phyloP scores from a whole-genome alignment of 2,329 filamentous ascomycete species.

The Hypoxylon sp. region DNA sequence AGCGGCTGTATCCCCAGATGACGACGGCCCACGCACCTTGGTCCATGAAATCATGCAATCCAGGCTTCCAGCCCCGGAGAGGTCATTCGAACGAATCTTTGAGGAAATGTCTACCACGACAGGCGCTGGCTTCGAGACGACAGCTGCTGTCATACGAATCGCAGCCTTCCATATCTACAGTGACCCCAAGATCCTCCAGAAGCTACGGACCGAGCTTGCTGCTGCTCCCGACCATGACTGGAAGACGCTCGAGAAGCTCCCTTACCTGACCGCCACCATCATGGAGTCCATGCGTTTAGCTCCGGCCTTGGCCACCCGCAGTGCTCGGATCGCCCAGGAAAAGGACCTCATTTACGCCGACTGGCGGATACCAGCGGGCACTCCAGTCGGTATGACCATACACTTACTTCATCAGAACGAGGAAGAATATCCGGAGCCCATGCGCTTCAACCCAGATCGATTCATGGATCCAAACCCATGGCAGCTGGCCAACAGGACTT shows the following conservation, averaged over 20 bases:
- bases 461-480: constrained; percentile 42
- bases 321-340: constrained; percentile 57
- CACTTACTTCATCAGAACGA: constrained; percentile 45
- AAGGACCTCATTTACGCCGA: constrained; percentile 41
- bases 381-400: constrained; percentile 47
- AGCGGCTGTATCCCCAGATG: constrained; percentile 25
- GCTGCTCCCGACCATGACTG: constrained; percentile 14
- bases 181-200: constrained; percentile 32
- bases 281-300: constrained; percentile 60
- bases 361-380: constrained; percentile 46
- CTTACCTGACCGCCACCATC: constrained; percentile 59
- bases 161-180: constrained; percentile 37
- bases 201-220: constrained; percentile 31
- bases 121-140: constrained; percentile 40
- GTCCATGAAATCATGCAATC: constrained; percentile 41
- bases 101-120: constrained; percentile 32
- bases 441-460: constrained; percentile 47
- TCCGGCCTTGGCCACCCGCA: constrained; percentile 55
- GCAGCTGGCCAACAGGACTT: constrained; percentile 39
- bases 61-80: constrained; percentile 34
- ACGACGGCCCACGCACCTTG: constrained; percentile 28
- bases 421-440: constrained; percentile 41
- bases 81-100: constrained; percentile 30
- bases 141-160: constrained; percentile 27
- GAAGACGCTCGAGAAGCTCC: constrained; percentile 43